These are phyloP conservation scores for Macroventuria anomochaeta DNA, from an alignment of 2,329 filamentous ascomycete genomes.

Conservation along the genomic window DNA sequence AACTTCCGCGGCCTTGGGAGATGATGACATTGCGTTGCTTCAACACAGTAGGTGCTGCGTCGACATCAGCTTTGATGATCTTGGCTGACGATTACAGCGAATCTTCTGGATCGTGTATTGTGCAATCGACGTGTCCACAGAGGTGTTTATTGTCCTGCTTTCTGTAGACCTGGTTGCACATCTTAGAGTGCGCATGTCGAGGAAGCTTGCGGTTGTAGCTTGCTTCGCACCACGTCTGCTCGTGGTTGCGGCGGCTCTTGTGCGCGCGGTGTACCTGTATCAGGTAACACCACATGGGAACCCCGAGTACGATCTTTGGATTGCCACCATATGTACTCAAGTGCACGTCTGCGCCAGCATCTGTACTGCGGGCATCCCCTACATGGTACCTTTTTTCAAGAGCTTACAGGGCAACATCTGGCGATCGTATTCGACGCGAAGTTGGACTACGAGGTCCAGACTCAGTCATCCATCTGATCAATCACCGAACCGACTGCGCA, in stretches of 20 bases:
- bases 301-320: slow-evolving; percentile 38
- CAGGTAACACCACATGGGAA: slow-evolving; percentile 36
- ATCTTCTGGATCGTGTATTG: slow-evolving; percentile 46
- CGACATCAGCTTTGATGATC: fast-evolving
- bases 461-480: background rate
- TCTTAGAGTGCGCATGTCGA: slow-evolving; percentile 29
- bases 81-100: slow-evolving; percentile 30
- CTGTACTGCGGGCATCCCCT: slow-evolving; percentile 44
- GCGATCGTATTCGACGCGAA: slow-evolving; percentile 22
- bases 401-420: slow-evolving; percentile 25
- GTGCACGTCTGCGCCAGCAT: slow-evolving; percentile 39
- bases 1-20: slow-evolving; percentile 41
- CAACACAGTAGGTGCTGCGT: slow-evolving; percentile 33
- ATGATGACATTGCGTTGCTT: slow-evolving; percentile 36
- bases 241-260: slow-evolving; percentile 34
- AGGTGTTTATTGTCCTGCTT: slow-evolving; percentile 40
- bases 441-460: slow-evolving; percentile 14
- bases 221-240: slow-evolving; percentile 43
- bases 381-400: slow-evolving; percentile 41
- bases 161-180: slow-evolving; percentile 41
- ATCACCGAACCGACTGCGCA: slow-evolving; percentile 4
- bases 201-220: slow-evolving; percentile 38
- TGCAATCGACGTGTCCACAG: slow-evolving; percentile 42
- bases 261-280: slow-evolving; percentile 41
- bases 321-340: slow-evolving; percentile 36